A percentile compares a stretch with the other conserved stretches of the same genome.
Evolutionary conservation across 2,329 filamentous ascomycete species (phyloP).

Genomic region (Aspergillus hiratsukae): DNA sequence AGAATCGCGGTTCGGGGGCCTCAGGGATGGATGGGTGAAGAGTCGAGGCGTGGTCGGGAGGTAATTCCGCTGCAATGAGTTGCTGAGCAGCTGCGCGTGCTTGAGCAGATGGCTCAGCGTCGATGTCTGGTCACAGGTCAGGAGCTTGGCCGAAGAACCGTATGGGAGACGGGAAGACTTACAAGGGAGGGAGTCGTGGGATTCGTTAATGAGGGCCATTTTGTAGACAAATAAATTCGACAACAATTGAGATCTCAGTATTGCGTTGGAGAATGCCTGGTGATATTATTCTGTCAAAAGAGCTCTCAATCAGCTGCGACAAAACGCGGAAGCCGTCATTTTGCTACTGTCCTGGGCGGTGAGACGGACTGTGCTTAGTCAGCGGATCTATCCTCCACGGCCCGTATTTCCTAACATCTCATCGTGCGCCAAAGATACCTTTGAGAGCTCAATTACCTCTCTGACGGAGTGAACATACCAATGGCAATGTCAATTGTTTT

Average conservation of each 20-base stretch:
- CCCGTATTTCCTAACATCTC: neutral
- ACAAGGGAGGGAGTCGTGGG: conserved; percentile 81
- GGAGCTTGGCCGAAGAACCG: conserved; percentile 1
- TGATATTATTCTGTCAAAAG: neutral
- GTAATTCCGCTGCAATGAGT: conserved; percentile 65
- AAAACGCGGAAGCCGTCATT: neutral
- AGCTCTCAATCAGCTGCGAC: too few relatives aligned
- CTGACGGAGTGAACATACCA: neutral
- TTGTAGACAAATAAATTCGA: conserved; percentile 14
- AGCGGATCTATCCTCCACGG: neutral
- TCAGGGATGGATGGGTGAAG: conserved; percentile 58
- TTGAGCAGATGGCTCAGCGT: conserved; percentile 59
- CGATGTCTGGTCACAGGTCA: conserved; percentile 63
- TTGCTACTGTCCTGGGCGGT: neutral
- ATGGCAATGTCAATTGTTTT: neutral
- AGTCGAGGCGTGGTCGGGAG: conserved; percentile 44
- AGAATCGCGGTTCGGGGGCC: conserved; percentile 53
- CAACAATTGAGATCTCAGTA: neutral
- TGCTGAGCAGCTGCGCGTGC: conserved; percentile 63
- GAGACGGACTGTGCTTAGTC: neutral
- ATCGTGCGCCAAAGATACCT: too few relatives aligned
- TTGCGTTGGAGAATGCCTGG: neutral
- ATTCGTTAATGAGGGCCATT: conserved; percentile 65
- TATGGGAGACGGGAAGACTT: conserved; percentile 29
- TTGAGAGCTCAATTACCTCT: neutral